Base-by-base conservation (phyloP, 371 early-diverging fungal genomes). In the Saksenaea vasiformis region DNA sequence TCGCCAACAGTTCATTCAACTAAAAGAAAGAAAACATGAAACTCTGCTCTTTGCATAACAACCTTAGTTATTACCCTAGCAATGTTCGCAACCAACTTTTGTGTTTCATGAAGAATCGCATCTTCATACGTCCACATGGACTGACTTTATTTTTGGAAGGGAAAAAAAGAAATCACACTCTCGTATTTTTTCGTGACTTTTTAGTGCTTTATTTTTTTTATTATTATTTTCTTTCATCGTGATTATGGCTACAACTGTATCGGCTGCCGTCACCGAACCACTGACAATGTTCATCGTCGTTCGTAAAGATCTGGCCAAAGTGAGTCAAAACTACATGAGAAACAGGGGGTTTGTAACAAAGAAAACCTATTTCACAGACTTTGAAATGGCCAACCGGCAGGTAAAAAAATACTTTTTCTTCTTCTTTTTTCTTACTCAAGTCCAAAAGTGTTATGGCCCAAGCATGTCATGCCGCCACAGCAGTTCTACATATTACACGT, bases 391-490 rank as follows among this genome's bases (percentile, higher is more conserved):
- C 89, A 4, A 80, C 86, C n/a, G 93, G 93, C 44, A 91, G 92
- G 93, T 89, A 87, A 73, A 35, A 15, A 14, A 19, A 13, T n/a
- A 31, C n/a, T 26, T 14, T n/a, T 19, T 35, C 27, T 35, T 14
- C 9, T 31, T 38, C 41, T 15, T 47, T 57, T 53, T 9, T 27
- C n/a, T 31, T 47, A 13, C 14, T 41, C 8, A 19, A 31, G 14
- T 17, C 28, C n/a, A 41, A 13, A 62, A 92, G 93, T 66, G 84
- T 95, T 0, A 90, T 95, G 43, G 77, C 93, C 4, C 95, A 95
- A 69, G 95, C 95, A 7, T 90, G 92, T 58, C 95, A 95, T 67
- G 95, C 94, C 1, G 73, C 90, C 8, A 90, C 90, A 1, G 91
- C 91, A 15, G 82, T 86, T 31, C 73, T 95, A 5, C 87, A 87